Evolutionary conservation across 495 filamentous ascomycete species (phyloP).

Genomic region (Penicillium nucicola): DNA sequence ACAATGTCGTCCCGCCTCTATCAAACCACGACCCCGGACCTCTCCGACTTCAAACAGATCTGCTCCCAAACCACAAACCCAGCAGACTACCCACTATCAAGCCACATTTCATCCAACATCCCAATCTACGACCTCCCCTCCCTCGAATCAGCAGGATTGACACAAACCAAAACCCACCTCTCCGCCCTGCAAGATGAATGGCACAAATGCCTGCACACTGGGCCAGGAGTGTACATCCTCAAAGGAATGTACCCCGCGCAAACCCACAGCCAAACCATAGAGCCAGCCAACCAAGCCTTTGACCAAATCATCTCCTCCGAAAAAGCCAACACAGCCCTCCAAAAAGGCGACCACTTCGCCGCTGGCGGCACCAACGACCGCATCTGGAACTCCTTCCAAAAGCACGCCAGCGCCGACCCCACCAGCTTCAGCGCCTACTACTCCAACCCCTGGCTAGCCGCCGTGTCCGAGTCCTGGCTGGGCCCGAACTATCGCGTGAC

Average conservation of each 20-base stretch:
- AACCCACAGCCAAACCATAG: conserved; percentile 31
- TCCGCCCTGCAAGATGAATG: conserved; percentile 50
- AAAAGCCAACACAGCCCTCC: conserved; percentile 25
- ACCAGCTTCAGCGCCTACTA: conserved; percentile 50
- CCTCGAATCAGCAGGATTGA: conserved; percentile 19
- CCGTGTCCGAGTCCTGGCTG: conserved; percentile 47
- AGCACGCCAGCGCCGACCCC: conserved; percentile 47
- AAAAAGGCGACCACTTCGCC: conserved; percentile 55
- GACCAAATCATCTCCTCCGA: conserved; percentile 36
- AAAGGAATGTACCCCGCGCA: conserved; percentile 38
- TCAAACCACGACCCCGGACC: conserved; percentile 11
- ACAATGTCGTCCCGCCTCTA: conserved; percentile 23
- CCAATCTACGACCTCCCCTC: conserved; percentile 48
- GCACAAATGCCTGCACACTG: conserved; percentile 49
- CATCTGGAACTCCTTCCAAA: conserved; percentile 59
- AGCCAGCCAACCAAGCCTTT: conserved; percentile 39
- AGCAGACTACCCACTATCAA: conserved; percentile 42
- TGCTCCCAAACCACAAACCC: conserved; percentile 33
- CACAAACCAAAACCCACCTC: conserved; percentile 6
- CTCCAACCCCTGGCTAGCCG: conserved; percentile 48
- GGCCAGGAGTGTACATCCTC: conserved; percentile 52
- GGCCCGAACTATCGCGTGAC: conserved; percentile 53
- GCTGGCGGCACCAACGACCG: conserved; percentile 44
- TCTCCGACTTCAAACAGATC: conserved; percentile 41
- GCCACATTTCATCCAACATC: conserved; percentile 40